Conservation (phyloP, 2,329 filamentous ascomycete species). For the Alternaria gansuensis region DNA sequence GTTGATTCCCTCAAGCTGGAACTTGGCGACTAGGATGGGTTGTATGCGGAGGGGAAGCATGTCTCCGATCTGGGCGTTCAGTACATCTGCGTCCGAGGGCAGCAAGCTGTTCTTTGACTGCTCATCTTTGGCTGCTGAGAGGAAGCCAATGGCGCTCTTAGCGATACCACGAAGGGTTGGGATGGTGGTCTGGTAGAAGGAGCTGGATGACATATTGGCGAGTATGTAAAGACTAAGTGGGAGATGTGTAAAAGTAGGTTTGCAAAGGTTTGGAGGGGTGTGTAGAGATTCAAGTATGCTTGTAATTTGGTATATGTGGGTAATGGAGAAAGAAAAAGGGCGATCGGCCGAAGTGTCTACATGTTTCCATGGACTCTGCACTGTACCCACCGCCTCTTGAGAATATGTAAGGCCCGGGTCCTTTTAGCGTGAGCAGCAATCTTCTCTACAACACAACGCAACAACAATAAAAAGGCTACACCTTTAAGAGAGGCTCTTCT, state of each 20-base stretch:
- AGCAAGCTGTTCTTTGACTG: slow-evolving; percentile 21
- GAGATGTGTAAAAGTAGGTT: neutral
- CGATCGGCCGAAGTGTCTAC: slow-evolving; percentile 6
- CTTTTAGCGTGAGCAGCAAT: too few species aligned
- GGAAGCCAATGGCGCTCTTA: slow-evolving; percentile 26
- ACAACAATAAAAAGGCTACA: too few species aligned
- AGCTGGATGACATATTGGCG: slow-evolving; percentile 29
- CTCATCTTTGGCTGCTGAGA: slow-evolving; percentile 31
- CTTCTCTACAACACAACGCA: too few species aligned
- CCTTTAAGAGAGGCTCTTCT: too few species aligned
- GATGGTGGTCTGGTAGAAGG: slow-evolving; percentile 32
- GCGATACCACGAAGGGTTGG: slow-evolving; percentile 23
- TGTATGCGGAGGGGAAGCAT: slow-evolving; percentile 37
- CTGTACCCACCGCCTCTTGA: neutral
- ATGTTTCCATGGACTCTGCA: neutral
- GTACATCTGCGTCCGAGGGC: slow-evolving; percentile 29
- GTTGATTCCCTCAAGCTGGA: slow-evolving; percentile 19
- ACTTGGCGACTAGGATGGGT: slow-evolving; percentile 31
- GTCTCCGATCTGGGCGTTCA: slow-evolving; percentile 28
- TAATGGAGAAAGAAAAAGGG: neutral
- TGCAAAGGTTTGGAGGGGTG: neutral
- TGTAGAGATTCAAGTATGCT: neutral
- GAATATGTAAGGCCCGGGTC: too few species aligned
- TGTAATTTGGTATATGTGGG: neutral
- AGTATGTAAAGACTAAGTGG: neutral